Conservation (phyloP, 208 protist genomes). For the Leishmania mexicana region DNA sequence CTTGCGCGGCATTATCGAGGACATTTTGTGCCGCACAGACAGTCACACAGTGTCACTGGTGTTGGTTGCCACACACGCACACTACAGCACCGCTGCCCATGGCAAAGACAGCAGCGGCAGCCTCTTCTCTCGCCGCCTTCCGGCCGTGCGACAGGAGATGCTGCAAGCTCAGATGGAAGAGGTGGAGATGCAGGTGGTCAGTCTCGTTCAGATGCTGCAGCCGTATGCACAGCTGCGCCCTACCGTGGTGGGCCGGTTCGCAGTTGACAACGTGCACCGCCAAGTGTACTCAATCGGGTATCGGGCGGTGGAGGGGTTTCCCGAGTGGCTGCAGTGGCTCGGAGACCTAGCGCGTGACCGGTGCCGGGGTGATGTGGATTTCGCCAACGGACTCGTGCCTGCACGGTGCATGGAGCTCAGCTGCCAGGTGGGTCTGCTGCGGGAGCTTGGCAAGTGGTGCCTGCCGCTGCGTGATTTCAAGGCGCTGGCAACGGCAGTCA, state of each 20-base stretch:
- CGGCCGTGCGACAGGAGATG: slow-evolving; percentile 14
- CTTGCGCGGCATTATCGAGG: slow-evolving; percentile 59
- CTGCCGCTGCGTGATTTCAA: slow-evolving; percentile 68
- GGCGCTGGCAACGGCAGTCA: slow-evolving; percentile 44
- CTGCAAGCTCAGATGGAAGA: slow-evolving; percentile 46
- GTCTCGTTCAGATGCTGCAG: slow-evolving; percentile 75
- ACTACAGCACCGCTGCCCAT: slow-evolving; percentile 16
- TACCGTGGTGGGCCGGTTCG: slow-evolving; percentile 65
- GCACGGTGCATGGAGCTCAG: slow-evolving; percentile 41
- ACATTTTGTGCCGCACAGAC: slow-evolving; percentile 71
- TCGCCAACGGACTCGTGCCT: slow-evolving; percentile 71
- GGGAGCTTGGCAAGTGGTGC: slow-evolving; percentile 50
- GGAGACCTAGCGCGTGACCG: slow-evolving; percentile 58
- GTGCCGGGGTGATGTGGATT: slow-evolving; percentile 66
- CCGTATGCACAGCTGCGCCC: slow-evolving; percentile 57
- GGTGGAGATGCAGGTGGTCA: slow-evolving; percentile 65
- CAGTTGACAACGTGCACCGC: slow-evolving; percentile 68
- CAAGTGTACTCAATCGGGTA: slow-evolving; percentile 48
- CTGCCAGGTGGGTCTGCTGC: slow-evolving; percentile 36
- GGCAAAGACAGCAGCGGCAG: slow-evolving; percentile 1
- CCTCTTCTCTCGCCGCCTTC: slow-evolving; percentile 14
- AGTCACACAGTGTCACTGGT: slow-evolving; percentile 47
- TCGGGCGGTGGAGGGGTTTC: slow-evolving; percentile 52
- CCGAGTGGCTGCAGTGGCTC: slow-evolving; percentile 70
- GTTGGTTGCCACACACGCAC: slow-evolving; percentile 44